Conservation (phyloP, 371 early-diverging fungal species). For the Mortierella sp. region DNA sequence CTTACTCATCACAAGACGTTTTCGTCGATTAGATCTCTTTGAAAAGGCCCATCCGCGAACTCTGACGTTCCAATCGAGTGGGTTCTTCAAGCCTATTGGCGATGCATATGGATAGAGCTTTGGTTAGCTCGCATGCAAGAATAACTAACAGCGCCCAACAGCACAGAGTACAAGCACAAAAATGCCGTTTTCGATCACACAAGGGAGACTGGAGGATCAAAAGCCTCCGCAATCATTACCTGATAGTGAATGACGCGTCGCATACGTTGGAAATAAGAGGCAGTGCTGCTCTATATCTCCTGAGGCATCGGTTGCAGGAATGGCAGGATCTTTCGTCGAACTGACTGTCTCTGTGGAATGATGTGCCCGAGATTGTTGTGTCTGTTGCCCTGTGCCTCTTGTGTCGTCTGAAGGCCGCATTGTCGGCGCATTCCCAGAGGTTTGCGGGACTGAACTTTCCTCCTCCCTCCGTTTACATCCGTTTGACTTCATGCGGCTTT, state of each 20-base stretch:
- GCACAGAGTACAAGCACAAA: no score
- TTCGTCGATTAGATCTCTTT: slow-evolving; percentile 46
- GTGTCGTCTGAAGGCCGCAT: no score
- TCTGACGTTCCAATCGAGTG: slow-evolving; percentile 50
- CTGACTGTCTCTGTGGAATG: background rate
- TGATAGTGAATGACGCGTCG: slow-evolving; percentile 42
- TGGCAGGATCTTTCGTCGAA: background rate
- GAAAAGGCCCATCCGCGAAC: slow-evolving; percentile 55
- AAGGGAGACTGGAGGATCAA: no score
- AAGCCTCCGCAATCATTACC: slow-evolving; percentile 10
- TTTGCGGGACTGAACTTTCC: no score
- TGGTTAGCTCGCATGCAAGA: slow-evolving; percentile 17
- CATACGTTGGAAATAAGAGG: slow-evolving; percentile 52
- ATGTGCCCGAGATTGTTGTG: background rate
- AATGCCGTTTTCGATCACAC: background rate
- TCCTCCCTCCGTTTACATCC: no score
- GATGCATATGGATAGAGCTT: slow-evolving; percentile 1
- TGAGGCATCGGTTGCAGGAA: background rate
- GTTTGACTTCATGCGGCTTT: no score
- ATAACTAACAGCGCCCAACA: no score
- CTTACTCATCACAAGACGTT: slow-evolving; percentile 54
- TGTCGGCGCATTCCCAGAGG: no score
- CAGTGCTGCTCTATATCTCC: slow-evolving; percentile 49
- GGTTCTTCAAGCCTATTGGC: slow-evolving; percentile 39
- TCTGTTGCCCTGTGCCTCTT: background rate